Conservation (phyloP, 140 eudicot species). For the Bidens hawaiensis region DNA sequence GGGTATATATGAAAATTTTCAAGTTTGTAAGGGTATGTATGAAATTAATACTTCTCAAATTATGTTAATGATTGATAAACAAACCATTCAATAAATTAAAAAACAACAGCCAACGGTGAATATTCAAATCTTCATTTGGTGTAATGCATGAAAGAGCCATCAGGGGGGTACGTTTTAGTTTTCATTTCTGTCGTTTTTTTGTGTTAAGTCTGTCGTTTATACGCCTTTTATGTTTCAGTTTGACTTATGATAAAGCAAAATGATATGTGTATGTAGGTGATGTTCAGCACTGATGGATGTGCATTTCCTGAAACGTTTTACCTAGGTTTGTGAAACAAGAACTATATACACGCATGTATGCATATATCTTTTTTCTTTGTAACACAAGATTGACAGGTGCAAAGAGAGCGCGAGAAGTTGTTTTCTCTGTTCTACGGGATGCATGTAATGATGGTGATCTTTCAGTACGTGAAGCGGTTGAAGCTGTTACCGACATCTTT, state of each 20-base stretch:
- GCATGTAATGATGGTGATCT: slow-evolving; percentile 83
- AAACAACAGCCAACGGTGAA: not conserved
- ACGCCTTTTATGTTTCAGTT: slow-evolving; percentile 5
- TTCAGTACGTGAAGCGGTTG: slow-evolving; percentile 71
- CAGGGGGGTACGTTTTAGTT: not conserved
- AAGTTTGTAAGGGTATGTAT: no score
- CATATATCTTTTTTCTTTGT: not conserved
- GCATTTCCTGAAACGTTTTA: slow-evolving; percentile 92
- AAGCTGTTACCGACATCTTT: slow-evolving; percentile 73
- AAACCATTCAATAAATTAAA: not conserved
- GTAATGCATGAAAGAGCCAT: not conserved
- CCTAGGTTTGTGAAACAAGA: slow-evolving; percentile 59
- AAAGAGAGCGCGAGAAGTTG: slow-evolving; percentile 80
- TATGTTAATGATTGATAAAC: not conserved
- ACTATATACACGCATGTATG: slow-evolving; percentile 2
- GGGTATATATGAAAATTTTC: no score
- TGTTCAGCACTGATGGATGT: slow-evolving; percentile 94
- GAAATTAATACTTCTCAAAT: no score
- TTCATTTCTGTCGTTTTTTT: not conserved
- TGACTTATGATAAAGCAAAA: slow-evolving; percentile 7
- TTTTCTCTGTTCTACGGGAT: slow-evolving; percentile 77
- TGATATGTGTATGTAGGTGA: slow-evolving; percentile 65
- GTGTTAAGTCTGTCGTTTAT: not conserved
- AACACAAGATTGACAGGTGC: slow-evolving; percentile 51
- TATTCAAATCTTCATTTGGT: not conserved